These are phyloP conservation scores for Manihot esculenta DNA, from an alignment of 441 rosid genomes.

Conservation along the genomic window DNA sequence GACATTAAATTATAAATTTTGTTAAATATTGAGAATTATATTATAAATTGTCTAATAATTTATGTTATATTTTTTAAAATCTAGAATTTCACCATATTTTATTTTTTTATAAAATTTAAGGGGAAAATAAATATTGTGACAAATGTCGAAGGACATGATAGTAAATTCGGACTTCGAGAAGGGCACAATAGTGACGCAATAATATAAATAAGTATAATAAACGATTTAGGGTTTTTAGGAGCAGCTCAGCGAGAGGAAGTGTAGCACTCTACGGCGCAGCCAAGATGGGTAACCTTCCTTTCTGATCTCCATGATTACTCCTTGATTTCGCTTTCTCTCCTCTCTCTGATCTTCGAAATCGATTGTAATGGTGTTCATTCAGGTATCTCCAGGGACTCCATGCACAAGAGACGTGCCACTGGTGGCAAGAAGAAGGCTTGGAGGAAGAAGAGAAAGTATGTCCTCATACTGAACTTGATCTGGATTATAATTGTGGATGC, in stretches of 20 bases:
- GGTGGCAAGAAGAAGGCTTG: conserved; percentile 72
- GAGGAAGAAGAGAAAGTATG: conserved; percentile 72
- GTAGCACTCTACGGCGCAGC: neutral
- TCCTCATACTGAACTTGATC: too few relatives aligned
- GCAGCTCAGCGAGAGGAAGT: too few relatives aligned
- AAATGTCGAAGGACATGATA: neutral
- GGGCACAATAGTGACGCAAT: neutral
- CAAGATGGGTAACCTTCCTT: neutral
- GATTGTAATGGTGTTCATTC: neutral
- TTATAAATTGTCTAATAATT: too few relatives aligned
- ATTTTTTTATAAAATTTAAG: too few relatives aligned
- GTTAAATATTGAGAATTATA: too few relatives aligned
- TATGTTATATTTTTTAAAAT: too few relatives aligned
- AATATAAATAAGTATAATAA: neutral
- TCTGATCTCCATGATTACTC: neutral
- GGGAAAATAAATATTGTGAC: too few relatives aligned
- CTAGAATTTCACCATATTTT: too few relatives aligned
- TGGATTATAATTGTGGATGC: too few relatives aligned
- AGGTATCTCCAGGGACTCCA: conserved; percentile 68
- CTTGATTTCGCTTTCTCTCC: neutral
- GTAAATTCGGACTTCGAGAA: neutral
- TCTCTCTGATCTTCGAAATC: neutral
- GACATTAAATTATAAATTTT: too few relatives aligned
- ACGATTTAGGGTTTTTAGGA: neutral
- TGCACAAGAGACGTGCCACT: conserved; percentile 81